These are phyloP conservation scores for Colletotrichum sansevieriae DNA, from an alignment of 2,329 filamentous ascomycete genomes.

Conservation along the genomic window DNA sequence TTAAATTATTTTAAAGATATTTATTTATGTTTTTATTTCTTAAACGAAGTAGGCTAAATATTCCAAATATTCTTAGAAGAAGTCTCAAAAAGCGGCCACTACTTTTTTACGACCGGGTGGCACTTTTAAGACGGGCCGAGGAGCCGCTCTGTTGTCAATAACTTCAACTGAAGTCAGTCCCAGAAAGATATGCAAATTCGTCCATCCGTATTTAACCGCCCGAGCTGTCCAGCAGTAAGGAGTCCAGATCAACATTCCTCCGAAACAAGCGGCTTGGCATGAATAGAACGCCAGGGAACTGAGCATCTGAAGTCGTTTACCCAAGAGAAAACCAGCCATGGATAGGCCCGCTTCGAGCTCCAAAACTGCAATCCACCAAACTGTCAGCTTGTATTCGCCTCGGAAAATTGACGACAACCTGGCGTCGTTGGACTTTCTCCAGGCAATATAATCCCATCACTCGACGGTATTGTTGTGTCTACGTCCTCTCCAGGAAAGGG, in stretches of 20 bases:
- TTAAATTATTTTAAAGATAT: no score
- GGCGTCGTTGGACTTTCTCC: no score
- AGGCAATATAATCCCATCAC: no score
- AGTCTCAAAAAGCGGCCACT: no score
- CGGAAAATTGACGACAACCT: no score
- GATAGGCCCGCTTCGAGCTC: neutral
- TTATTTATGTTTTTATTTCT: no score
- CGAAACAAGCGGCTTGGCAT: constrained; percentile 29
- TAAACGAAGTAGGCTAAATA: no score
- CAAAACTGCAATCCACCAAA: no score
- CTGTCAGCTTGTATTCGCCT: no score
- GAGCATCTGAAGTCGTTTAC: neutral
- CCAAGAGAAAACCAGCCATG: neutral
- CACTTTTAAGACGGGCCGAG: neutral
- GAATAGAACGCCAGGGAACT: neutral
- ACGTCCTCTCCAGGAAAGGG: neutral
- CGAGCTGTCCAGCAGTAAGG: constrained; percentile 11
- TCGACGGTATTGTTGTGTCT: no score
- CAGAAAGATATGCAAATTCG: neutral
- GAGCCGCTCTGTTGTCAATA: neutral
- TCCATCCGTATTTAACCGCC: neutral
- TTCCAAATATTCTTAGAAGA: no score
- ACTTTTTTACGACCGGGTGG: no score
- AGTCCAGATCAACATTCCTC: constrained; percentile 25
- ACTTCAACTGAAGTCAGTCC: constrained; percentile 15